Conservation (phyloP, 2,329 filamentous ascomycete species). For the Phyllosticta citrichinensis region DNA sequence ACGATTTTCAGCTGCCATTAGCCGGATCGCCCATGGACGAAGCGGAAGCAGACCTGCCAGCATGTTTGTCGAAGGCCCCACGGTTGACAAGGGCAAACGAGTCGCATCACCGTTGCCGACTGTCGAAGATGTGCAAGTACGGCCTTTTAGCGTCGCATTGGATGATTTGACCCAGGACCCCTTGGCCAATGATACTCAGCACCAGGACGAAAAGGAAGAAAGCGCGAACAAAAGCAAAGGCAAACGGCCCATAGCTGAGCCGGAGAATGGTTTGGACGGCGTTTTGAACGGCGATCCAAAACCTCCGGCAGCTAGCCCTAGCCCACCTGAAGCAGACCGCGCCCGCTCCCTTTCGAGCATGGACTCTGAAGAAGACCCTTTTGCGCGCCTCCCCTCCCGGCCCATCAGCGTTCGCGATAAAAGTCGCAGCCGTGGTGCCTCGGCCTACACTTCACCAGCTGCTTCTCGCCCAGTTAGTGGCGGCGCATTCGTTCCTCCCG, state of each 20-base stretch:
- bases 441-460: not conserved
- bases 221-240: not conserved
- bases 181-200: not conserved
- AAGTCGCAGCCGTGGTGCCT: not conserved
- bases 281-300: not conserved
- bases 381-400: not conserved
- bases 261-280: not conserved
- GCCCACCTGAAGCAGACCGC: not conserved
- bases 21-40: not conserved
- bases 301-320: not conserved
- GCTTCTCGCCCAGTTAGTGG: conserved; percentile 3
- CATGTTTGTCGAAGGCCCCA: not conserved
- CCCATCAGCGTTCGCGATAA: not conserved
- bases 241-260: not conserved
- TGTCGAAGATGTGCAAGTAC: not conserved
- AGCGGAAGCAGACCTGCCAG: conserved; percentile 2
- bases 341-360: not conserved
- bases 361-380: not conserved
- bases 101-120: not conserved
- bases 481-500: conserved; percentile 2
- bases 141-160: not conserved
- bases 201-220: not conserved
- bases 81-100: not conserved
- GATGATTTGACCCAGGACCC: not conserved
- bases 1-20: not conserved